Evolutionary conservation across 148 eudicot species (phyloP).

Genomic region (Persicaria maculosa): DNA sequence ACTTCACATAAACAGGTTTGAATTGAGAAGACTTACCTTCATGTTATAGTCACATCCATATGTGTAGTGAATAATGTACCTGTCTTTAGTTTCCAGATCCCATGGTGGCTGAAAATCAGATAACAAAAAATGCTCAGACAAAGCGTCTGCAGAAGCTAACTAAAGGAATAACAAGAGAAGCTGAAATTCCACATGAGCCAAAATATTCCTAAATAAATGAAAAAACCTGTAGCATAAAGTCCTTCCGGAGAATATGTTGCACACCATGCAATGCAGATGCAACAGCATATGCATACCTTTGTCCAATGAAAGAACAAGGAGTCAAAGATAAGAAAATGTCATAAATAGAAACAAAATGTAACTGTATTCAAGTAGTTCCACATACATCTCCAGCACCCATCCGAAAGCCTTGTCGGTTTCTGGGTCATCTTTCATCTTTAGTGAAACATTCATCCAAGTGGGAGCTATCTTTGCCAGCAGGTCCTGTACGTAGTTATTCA

Average conservation of each 20-base stretch:
- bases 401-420: constrained; percentile 82
- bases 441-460: constrained; percentile 88
- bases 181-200: too few relatives aligned
- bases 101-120: constrained; percentile 76
- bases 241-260: constrained; percentile 77
- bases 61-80: constrained; percentile 81
- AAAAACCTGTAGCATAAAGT: constrained; percentile 93
- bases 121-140: background rate
- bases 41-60: constrained; percentile 91
- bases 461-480: constrained; percentile 73
- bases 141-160: background rate
- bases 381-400: constrained; percentile 85
- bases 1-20: background rate
- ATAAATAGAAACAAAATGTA: background rate
- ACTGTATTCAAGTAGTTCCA: background rate
- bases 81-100: constrained; percentile 60
- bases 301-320: constrained; percentile 1
- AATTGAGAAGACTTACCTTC: constrained; percentile 48
- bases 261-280: constrained; percentile 97
- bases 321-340: background rate
- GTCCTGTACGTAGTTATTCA: constrained; percentile 21
- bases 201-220: background rate
- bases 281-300: constrained; percentile 95
- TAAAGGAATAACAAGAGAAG: background rate
- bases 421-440: constrained; percentile 78